Evolutionary conservation across 1,139 yeast genomes (phyloP).

Genomic region (Yamadazyma dendronema): DNA sequence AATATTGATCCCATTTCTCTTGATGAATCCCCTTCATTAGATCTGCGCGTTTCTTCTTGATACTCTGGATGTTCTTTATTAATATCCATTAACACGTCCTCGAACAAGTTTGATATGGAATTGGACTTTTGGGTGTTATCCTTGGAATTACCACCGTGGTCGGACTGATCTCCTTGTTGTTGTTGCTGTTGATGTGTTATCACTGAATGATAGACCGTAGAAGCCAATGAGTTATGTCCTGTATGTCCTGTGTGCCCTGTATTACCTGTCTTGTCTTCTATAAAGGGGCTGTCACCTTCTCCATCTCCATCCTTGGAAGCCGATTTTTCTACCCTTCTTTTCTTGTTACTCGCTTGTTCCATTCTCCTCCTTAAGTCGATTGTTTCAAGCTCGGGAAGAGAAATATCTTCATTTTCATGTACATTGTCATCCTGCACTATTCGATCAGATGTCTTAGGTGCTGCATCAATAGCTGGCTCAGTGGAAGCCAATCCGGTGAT

Average conservation of each 20-base stretch:
- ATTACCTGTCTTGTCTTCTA: constrained; percentile 5
- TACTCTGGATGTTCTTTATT: constrained; percentile 11
- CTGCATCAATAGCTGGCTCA: constrained; percentile 7
- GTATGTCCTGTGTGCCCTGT: constrained; percentile 6
- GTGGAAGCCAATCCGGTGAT: constrained; percentile 4
- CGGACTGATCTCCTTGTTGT: constrained; percentile 1
- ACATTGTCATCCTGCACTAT: constrained; percentile 1
- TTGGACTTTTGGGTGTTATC: constrained; percentile 24
- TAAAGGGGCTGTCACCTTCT: constrained; percentile 8
- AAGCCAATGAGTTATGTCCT: constrained; percentile 22
- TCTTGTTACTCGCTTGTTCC: constrained; percentile 11
- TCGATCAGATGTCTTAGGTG: constrained; percentile 1
- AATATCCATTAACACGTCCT: constrained; percentile 22
- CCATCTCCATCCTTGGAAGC: constrained; percentile 5
- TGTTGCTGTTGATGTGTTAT: constrained; percentile 15
- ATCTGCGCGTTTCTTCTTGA: constrained; percentile 9
- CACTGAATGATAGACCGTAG: constrained; percentile 33
- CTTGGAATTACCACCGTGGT: constrained; percentile 10
- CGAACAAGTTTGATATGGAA: constrained; percentile 33
- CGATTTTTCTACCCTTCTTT: constrained; percentile 11
- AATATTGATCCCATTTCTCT: constrained; percentile 32
- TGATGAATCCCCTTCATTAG: constrained; percentile 20
- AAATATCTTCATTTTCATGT: constrained; percentile 17
- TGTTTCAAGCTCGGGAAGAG: constrained; percentile 26
- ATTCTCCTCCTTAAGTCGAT: constrained; percentile 18